A percentile compares a stretch with the other conserved stretches of the same genome.
Evolutionary conservation across 139 green algal species (phyloP).

Genomic region (Chlorella sp.): DNA sequence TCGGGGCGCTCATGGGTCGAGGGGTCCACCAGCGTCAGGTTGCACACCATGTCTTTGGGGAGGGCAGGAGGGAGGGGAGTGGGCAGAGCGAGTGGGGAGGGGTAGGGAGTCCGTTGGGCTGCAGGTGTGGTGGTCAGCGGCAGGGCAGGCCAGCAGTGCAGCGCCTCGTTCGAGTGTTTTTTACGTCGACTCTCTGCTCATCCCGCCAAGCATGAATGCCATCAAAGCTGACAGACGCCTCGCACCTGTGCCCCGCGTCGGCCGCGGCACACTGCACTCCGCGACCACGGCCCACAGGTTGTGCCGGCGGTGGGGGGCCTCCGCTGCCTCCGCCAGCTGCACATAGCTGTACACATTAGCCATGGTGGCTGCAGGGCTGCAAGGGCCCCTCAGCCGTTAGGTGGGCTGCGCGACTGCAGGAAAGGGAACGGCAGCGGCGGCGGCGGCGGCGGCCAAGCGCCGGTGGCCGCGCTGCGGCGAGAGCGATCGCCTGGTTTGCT

Average conservation of each 20-base stretch:
- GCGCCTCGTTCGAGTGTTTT: neutral
- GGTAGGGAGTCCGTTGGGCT: too few relatives aligned
- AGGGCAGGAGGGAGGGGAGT: neutral
- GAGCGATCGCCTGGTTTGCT: neutral
- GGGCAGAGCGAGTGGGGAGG: too few relatives aligned
- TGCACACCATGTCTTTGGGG: constrained; percentile 53
- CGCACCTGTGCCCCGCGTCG: constrained; percentile 41
- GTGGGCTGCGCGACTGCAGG: too few relatives aligned
- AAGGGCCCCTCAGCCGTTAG: too few relatives aligned
- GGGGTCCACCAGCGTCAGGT: constrained; percentile 48
- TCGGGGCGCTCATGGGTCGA: constrained; percentile 1
- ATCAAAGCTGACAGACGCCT: too few relatives aligned
- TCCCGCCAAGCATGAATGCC: neutral
- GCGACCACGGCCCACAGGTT: constrained; percentile 49
- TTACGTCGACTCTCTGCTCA: neutral
- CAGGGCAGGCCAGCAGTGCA: neutral
- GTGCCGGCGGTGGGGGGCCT: neutral
- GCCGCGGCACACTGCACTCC: constrained; percentile 44
- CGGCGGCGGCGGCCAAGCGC: too few relatives aligned
- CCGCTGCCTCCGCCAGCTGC: constrained; percentile 8
- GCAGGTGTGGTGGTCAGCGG: neutral
- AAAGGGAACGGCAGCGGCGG: too few relatives aligned
- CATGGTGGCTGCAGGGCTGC: neutral
- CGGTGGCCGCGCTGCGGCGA: neutral
- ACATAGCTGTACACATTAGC: constrained; percentile 2